phyloP scores from a whole-genome alignment of 495 filamentous ascomycete species.

The Pyrenopolyporus hunteri region DNA sequence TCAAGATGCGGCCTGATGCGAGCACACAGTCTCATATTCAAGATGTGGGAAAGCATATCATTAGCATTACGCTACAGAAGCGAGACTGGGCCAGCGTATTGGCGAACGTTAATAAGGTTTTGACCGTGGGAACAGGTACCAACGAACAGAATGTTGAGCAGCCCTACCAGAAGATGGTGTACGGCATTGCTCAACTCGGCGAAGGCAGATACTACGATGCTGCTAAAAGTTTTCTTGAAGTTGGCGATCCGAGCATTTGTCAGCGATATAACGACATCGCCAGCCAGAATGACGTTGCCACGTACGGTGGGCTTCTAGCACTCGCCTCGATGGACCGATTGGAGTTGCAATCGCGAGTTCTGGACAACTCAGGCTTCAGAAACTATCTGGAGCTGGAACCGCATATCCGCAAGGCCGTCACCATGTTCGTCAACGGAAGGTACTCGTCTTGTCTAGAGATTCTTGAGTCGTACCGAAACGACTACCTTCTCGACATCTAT shows the following conservation, averaged over 20 bases:
- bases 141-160: slow-evolving; percentile 64
- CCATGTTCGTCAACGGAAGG: slow-evolving; percentile 84
- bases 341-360: slow-evolving; percentile 73
- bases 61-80: slow-evolving; percentile 51
- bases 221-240: slow-evolving; percentile 71
- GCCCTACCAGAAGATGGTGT: slow-evolving; percentile 69
- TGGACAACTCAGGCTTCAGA: slow-evolving; percentile 81
- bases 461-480: slow-evolving; percentile 77
- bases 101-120: slow-evolving; percentile 72
- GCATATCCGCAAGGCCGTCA: slow-evolving; percentile 88
- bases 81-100: slow-evolving; percentile 60
- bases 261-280: slow-evolving; percentile 73
- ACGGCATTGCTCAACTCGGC: slow-evolving; percentile 75
- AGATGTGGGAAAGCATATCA: slow-evolving; percentile 52
- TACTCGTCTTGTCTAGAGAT: slow-evolving; percentile 84
- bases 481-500: slow-evolving; percentile 90
- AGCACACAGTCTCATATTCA: slow-evolving; percentile 51
- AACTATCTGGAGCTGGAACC: slow-evolving; percentile 91
- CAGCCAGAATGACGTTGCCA: slow-evolving; percentile 84
- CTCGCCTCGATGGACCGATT: slow-evolving; percentile 85
- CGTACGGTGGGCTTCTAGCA: slow-evolving; percentile 90
- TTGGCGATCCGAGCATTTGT: slow-evolving; percentile 56
- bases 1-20: slow-evolving; percentile 55
- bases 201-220: slow-evolving; percentile 71
- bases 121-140: slow-evolving; percentile 54